A percentile compares a stretch with the other conserved stretches of the same genome.
Evolutionary conservation across 2,329 filamentous ascomycete genomes (phyloP).

Genomic region (Claviceps fusiformis): DNA sequence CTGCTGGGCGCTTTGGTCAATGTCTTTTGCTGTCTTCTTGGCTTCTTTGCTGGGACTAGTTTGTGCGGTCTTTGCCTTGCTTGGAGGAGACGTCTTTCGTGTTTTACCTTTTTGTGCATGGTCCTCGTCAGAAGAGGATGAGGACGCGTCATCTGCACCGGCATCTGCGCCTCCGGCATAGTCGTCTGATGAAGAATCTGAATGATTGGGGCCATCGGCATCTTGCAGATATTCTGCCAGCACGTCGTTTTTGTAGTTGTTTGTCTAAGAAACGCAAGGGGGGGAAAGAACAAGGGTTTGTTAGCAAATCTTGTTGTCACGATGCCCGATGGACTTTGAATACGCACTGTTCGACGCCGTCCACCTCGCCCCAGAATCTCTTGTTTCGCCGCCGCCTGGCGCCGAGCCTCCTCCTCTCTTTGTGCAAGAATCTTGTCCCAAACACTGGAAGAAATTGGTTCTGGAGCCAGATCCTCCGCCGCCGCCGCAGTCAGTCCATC

Average conservation of each 20-base stretch:
- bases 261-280: conserved; percentile 11
- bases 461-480: conserved; percentile 36
- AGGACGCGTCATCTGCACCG: conserved; percentile 13
- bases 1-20: conserved; percentile 18
- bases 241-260: conserved; percentile 21
- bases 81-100: conserved; percentile 13
- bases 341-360: conserved; percentile 42
- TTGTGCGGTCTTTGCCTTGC: conserved; percentile 11
- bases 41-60: conserved; percentile 14
- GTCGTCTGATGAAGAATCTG: conserved; percentile 22
- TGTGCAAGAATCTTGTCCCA: conserved; percentile 87
- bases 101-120: conserved; percentile 22
- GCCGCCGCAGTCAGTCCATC: conserved; percentile 42
- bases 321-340: background rate
- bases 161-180: conserved; percentile 17
- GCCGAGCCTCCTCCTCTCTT: conserved; percentile 65
- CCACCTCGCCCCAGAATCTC: conserved; percentile 79
- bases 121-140: conserved; percentile 18
- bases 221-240: conserved; percentile 12
- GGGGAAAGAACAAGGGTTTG: background rate
- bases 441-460: conserved; percentile 50
- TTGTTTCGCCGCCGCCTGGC: conserved; percentile 51
- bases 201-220: conserved; percentile 14
- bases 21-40: conserved; percentile 12
- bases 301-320: background rate